phyloP scores from a whole-genome alignment of 2,329 filamentous ascomycete genomes.

The Colletotrichum somersetense region DNA sequence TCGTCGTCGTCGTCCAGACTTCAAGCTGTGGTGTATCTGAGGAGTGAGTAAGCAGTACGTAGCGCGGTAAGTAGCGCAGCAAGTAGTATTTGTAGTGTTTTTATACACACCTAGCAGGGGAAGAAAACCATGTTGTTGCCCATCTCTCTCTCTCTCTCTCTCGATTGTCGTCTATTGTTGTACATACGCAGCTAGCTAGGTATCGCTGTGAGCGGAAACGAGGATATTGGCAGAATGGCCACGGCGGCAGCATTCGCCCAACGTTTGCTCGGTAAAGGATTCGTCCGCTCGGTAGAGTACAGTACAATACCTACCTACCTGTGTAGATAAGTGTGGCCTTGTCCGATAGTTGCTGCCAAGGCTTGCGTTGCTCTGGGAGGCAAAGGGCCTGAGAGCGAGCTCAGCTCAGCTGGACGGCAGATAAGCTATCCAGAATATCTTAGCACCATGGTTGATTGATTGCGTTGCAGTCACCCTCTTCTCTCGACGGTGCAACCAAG shows the following conservation, averaged over 20 bases:
- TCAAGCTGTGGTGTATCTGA: neutral
- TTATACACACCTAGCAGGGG: no score
- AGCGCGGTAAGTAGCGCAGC: no score
- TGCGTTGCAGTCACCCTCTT: slow-evolving; percentile 11
- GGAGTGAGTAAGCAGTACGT: neutral
- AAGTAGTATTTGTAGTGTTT: no score
- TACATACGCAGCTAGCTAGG: neutral
- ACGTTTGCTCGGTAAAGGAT: no score
- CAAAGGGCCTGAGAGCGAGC: neutral
- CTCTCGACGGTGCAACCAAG: slow-evolving; percentile 20
- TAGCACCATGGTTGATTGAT: no score
- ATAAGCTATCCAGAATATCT: neutral
- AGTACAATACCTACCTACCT: no score
- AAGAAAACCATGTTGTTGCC: neutral
- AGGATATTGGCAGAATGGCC: neutral
- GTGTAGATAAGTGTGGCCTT: neutral
- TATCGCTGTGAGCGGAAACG: neutral
- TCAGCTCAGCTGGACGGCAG: neutral
- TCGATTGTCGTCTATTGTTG: neutral
- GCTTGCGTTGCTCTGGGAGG: slow-evolving; percentile 28
- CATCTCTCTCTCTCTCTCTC: no score
- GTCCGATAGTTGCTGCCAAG: slow-evolving; percentile 20
- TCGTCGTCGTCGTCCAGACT: no score
- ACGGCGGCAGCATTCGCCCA: neutral
- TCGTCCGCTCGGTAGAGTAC: no score